These are phyloP conservation scores for Spatholobus suberectus DNA, from an alignment of 306 rosid genomes.

Conservation along the genomic window DNA sequence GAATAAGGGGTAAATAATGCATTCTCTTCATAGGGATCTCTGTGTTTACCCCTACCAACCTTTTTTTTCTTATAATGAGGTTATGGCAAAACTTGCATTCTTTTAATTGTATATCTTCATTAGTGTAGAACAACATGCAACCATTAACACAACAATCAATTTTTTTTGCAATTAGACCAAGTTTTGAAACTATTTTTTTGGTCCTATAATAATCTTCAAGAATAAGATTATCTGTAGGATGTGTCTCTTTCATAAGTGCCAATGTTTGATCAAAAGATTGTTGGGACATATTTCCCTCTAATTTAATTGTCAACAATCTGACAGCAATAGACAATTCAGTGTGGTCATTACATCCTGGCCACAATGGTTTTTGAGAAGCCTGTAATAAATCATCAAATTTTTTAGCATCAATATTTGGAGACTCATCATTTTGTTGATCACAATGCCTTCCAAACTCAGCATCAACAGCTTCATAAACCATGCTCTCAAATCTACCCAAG, in stretches of 20 bases:
- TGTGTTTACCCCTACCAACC: not conserved
- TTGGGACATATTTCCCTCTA: not conserved
- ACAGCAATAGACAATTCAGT: not conserved
- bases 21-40: not conserved
- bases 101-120: not conserved
- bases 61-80: not conserved
- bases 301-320: not conserved
- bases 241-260: too few species aligned
- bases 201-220: too few species aligned
- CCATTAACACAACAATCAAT: not conserved
- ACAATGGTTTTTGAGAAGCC: not conserved
- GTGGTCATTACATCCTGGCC: not conserved
- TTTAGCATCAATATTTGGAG: too few species aligned
- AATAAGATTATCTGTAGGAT: too few species aligned
- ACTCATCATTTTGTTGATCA: too few species aligned
- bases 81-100: not conserved
- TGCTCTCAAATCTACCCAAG: not conserved
- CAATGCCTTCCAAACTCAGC: too few species aligned
- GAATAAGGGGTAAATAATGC: constrained; percentile 8
- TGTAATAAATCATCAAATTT: not conserved
- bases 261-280: too few species aligned
- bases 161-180: not conserved
- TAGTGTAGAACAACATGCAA: not conserved
- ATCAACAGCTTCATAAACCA: not conserved
- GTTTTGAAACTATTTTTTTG: too few species aligned